phyloP scores from a whole-genome alignment of 805 yeast genomes.

The Zygosaccharomyces kombuchaensis region DNA sequence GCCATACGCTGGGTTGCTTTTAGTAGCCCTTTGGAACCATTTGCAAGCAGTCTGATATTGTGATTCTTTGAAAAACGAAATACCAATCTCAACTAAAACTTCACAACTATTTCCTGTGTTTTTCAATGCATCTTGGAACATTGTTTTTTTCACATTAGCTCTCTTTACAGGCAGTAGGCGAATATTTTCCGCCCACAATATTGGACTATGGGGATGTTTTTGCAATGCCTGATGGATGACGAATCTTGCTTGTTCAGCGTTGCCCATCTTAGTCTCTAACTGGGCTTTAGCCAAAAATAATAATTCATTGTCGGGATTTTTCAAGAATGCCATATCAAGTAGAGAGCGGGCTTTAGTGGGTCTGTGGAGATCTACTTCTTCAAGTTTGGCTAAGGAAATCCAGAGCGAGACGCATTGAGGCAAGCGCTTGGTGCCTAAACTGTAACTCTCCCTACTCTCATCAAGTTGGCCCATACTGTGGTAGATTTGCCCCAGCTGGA shows the following conservation, averaged over 20 bases:
- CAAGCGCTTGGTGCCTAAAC: constrained; percentile 46
- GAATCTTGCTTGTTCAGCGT: constrained; percentile 48
- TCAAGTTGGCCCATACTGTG: constrained; percentile 30
- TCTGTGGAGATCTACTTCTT: constrained; percentile 40
- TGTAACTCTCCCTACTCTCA: constrained; percentile 46
- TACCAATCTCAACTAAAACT: constrained; percentile 62
- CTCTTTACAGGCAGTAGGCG: constrained; percentile 33
- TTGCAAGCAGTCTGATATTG: constrained; percentile 58
- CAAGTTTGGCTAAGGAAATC: constrained; percentile 47
- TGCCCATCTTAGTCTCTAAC: constrained; percentile 52
- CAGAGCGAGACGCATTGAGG: constrained; percentile 48
- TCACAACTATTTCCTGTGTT: constrained; percentile 56
- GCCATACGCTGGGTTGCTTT: constrained; percentile 55
- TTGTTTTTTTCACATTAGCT: constrained; percentile 49
- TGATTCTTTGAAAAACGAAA: constrained; percentile 60
- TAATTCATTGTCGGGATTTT: constrained; percentile 45
- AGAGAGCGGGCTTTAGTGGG: constrained; percentile 63
- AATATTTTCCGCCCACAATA: constrained; percentile 64
- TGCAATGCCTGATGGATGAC: constrained; percentile 56
- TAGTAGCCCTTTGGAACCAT: constrained; percentile 71
- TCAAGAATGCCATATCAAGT: constrained; percentile 60
- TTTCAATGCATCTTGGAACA: constrained; percentile 66
- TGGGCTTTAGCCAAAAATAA: constrained; percentile 56
- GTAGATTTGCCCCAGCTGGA: constrained; percentile 60
- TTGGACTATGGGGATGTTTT: constrained; percentile 52